A percentile compares a stretch with the other conserved stretches of the same genome.
Conservation (phyloP, 352 stramenopile species). For the Phytophthora chlamydospora region DNA sequence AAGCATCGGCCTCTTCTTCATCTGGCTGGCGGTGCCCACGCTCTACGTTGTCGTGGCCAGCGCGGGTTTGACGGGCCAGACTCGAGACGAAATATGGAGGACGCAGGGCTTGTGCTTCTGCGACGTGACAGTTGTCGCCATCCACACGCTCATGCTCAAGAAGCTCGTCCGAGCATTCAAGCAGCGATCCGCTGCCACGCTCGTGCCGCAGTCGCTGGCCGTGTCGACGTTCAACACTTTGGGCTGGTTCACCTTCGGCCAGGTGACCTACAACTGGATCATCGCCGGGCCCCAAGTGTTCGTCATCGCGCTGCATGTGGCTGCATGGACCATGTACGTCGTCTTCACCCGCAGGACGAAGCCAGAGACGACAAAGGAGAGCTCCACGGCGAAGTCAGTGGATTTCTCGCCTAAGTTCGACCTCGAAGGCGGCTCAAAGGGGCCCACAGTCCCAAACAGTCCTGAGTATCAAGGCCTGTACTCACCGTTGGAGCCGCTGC, state of each 20-base stretch:
- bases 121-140: slow-evolving; percentile 35
- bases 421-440: slow-evolving; percentile 14
- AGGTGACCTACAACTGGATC: slow-evolving; percentile 57
- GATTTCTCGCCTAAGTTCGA: slow-evolving; percentile 25
- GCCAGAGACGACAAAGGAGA: slow-evolving; percentile 15
- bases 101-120: slow-evolving; percentile 44
- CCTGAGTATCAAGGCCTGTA: slow-evolving; percentile 25
- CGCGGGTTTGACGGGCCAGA: slow-evolving; percentile 35
- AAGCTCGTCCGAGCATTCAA: slow-evolving; percentile 42
- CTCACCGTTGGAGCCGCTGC: slow-evolving; percentile 24
- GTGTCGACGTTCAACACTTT: slow-evolving; percentile 56
- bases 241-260: slow-evolving; percentile 57
- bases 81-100: slow-evolving; percentile 28
- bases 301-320: slow-evolving; percentile 41
- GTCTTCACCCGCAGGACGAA: slow-evolving; percentile 27
- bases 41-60: slow-evolving; percentile 37
- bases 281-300: slow-evolving; percentile 55
- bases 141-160: slow-evolving; percentile 52
- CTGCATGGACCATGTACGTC: slow-evolving; percentile 41
- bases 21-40: slow-evolving; percentile 24
- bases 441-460: slow-evolving; percentile 8
- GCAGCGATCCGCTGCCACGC: slow-evolving; percentile 39
- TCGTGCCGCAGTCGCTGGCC: slow-evolving; percentile 46
- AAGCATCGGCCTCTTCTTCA: slow-evolving; percentile 21
- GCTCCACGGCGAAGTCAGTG: slow-evolving; percentile 10